Base-by-base conservation (phyloP, 208 protist species). In the Leishmania amazonensis region DNA sequence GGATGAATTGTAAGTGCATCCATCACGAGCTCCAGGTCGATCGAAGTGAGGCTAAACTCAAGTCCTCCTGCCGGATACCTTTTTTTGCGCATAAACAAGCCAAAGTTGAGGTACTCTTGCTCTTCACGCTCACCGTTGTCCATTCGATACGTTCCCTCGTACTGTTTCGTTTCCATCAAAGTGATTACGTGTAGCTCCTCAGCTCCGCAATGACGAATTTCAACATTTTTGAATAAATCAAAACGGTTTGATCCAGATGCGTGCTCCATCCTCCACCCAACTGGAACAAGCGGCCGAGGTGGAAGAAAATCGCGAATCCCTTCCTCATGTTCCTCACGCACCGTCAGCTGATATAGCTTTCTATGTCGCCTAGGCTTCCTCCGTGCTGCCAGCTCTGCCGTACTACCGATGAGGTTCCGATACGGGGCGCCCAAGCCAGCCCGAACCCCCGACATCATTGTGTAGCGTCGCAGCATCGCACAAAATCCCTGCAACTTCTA, bases 1-100 rank as follows among this genome's bases (percentile, higher is more conserved):
- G 84, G 70, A 64, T 97, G 94, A 74, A 97, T 88, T 9, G 88
- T 78, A 17, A 97, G 78, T 38, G 91, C 87, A 83, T 97, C 94
- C 84, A 97, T 83, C 15, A 97, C 94, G n/a, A 97, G 84, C 71
- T 97, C 93, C 89, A 94, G 89, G 78, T 97, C 94, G 60, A 97
- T 97, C 1, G 94, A 96, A 19, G 94, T 97, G 45, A 97, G 87
- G 4, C 87, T 89, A 76, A 97, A 93, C 76, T 97, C 93, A 17
- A 97, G 84, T 24, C 88, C 91, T 57, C 88, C 89, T 45, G 85
- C 76, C 0, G 85, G 85, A 83, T 85, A 90, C 17, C 89, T 77
- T 57, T 87, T 76, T 71, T 97, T 97, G 53, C 84, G 75, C 72
- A 96, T 77, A 78, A 97, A 97, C 2, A 96, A 58, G 3, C 79